phyloP scores from a whole-genome alignment of 202 grass and related monocot species.

The Carex sylvatica region DNA sequence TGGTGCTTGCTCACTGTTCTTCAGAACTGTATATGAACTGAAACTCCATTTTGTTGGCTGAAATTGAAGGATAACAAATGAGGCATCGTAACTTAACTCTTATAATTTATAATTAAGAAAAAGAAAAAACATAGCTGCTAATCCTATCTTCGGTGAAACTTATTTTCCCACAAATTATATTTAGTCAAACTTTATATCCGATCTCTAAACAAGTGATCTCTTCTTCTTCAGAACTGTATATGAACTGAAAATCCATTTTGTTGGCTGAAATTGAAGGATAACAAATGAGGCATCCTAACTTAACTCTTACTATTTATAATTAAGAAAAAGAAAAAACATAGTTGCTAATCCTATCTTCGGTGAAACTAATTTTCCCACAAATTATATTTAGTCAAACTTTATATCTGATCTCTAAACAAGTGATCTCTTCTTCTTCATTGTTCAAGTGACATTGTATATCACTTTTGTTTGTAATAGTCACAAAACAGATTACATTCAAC shows the following conservation, averaged over 20 bases:
- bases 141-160: not conserved
- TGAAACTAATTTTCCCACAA: not conserved
- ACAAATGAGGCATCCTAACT: conserved; percentile 18
- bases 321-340: not conserved
- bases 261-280: conserved; percentile 63
- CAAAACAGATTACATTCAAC: not conserved
- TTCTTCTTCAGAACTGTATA: conserved; percentile 78
- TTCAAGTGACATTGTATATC: not conserved
- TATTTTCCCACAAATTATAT: not conserved
- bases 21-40: conserved; percentile 84
- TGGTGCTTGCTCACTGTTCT: conserved; percentile 86
- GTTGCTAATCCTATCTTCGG: not conserved
- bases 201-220: not conserved
- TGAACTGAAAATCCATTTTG: conserved; percentile 89
- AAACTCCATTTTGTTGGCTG: conserved; percentile 96
- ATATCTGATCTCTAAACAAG: not conserved
- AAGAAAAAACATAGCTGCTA: not conserved
- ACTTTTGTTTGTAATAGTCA: not conserved
- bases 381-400: not conserved
- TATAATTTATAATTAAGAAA: conserved; percentile 3
- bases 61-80: conserved; percentile 34
- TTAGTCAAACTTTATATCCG: not conserved
- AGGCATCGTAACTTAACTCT: not conserved
- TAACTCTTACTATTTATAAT: not conserved
- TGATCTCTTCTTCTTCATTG: not conserved